Evolutionary conservation across 495 filamentous ascomycete genomes (phyloP).

Genomic region (Delitschia confertaspora): DNA sequence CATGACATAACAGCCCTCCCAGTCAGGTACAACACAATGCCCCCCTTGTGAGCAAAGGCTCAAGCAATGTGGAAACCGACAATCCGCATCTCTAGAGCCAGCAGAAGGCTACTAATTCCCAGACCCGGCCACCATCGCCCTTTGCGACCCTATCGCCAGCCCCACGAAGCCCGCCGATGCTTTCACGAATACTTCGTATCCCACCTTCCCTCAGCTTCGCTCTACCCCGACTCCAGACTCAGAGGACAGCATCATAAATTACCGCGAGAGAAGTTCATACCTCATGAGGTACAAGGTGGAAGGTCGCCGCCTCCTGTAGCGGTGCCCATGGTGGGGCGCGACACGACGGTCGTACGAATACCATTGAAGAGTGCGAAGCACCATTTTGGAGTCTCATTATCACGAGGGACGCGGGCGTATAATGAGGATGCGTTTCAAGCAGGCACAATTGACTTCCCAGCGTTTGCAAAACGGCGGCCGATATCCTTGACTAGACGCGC

Average conservation of each 20-base stretch:
- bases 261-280: slow-evolving; percentile 72
- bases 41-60: slow-evolving; percentile 2
- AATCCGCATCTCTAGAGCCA: slow-evolving; percentile 12
- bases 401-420: slow-evolving; percentile 69
- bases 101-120: slow-evolving; percentile 3
- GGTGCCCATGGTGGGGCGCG: slow-evolving; percentile 42
- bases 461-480: slow-evolving; percentile 77
- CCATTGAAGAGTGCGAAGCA: slow-evolving; percentile 89
- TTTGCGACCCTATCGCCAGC: not conserved
- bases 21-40: slow-evolving; percentile 16
- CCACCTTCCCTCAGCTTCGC: slow-evolving; percentile 82
- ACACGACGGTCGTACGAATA: slow-evolving; percentile 96
- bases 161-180: slow-evolving; percentile 35
- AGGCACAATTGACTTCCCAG: slow-evolving; percentile 82
- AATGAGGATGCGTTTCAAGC: slow-evolving; percentile 97
- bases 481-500: slow-evolving; percentile 50
- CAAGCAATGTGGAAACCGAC: slow-evolving; percentile 26
- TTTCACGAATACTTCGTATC: slow-evolving; percentile 98
- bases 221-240: slow-evolving; percentile 74
- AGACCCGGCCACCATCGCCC: not conserved
- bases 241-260: slow-evolving; percentile 68
- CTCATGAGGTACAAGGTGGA: slow-evolving; percentile 55
- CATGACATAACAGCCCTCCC: too few species aligned
- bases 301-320: slow-evolving; percentile 37
- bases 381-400: slow-evolving; percentile 75